These are phyloP conservation scores for Tubosaeta sp. DNA, from an alignment of 768 basidiomycete genomes.

Conservation along the genomic window DNA sequence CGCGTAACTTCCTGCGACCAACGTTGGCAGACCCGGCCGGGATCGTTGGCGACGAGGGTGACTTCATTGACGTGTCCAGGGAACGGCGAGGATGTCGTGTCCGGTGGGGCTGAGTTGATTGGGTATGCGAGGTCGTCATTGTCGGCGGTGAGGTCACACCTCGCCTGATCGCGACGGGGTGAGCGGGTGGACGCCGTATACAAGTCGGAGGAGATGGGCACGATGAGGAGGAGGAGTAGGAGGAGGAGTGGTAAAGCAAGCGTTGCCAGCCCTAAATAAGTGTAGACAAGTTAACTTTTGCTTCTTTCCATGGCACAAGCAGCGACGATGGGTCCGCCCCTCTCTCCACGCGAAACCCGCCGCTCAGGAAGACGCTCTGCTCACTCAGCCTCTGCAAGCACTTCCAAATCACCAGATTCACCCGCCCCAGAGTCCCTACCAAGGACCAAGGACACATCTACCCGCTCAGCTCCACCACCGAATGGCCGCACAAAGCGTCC, in stretches of 20 bases:
- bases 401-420: conserved; percentile 73
- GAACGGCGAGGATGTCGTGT: not conserved
- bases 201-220: not conserved
- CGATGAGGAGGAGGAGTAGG: conserved; percentile 2
- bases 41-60: conserved; percentile 13
- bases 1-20: conserved; percentile 19
- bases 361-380: conserved; percentile 73
- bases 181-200: not conserved
- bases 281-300: conserved; percentile 15
- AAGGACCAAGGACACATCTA: conserved; percentile 40
- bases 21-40: not conserved
- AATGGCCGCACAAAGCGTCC: conserved; percentile 51
- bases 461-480: conserved; percentile 35
- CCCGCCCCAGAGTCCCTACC: conserved; percentile 45
- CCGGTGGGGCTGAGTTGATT: conserved; percentile 3
- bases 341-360: conserved; percentile 72
- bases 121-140: not conserved
- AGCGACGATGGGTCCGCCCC: conserved; percentile 70
- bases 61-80: conserved; percentile 4
- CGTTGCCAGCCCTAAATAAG: conserved; percentile 37
- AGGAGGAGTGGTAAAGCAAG: not conserved
- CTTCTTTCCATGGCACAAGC: conserved; percentile 53
- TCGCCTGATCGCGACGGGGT: conserved; percentile 18
- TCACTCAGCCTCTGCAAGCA: conserved; percentile 61
- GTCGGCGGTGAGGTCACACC: not conserved